A percentile compares a stretch with the other conserved stretches of the same genome.
Conservation (phyloP, 345 rosid species). For the Citrus hindsii region DNA sequence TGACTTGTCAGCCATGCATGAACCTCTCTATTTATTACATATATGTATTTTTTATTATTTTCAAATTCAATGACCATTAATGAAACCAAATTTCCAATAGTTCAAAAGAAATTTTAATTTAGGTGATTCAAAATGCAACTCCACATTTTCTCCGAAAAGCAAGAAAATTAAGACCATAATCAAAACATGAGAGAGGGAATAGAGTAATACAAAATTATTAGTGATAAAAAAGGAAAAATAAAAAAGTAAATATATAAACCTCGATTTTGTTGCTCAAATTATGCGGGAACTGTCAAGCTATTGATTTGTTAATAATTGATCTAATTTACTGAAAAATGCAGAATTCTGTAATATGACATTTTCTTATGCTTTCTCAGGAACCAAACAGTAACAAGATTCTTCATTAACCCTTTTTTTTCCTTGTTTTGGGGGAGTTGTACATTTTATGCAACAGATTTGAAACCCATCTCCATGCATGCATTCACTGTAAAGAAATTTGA, state of each 20-base stretch:
- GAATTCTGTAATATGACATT: neutral
- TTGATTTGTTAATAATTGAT: neutral
- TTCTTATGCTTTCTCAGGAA: conserved; percentile 9
- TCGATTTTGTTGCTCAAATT: neutral
- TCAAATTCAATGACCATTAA: neutral
- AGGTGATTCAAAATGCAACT: neutral
- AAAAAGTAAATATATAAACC: neutral
- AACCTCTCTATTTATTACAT: neutral
- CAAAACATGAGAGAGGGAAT: neutral
- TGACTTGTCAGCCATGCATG: conserved; percentile 29
- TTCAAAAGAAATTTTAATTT: neutral
- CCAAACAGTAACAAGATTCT: neutral
- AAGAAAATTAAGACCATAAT: neutral
- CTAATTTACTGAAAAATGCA: neutral
- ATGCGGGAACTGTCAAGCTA: neutral
- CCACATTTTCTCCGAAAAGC: too few relatives aligned
- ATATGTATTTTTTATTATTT: neutral
- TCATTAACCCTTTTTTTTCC: neutral
- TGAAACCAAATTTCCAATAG: neutral
- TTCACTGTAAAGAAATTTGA: neutral
- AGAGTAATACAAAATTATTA: neutral
- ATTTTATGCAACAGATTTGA: neutral
- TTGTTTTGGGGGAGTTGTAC: neutral
- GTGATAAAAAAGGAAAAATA: neutral
- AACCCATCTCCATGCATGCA: neutral